phyloP scores from a whole-genome alignment of 441 rosid species.

The Syzygium malaccense region DNA sequence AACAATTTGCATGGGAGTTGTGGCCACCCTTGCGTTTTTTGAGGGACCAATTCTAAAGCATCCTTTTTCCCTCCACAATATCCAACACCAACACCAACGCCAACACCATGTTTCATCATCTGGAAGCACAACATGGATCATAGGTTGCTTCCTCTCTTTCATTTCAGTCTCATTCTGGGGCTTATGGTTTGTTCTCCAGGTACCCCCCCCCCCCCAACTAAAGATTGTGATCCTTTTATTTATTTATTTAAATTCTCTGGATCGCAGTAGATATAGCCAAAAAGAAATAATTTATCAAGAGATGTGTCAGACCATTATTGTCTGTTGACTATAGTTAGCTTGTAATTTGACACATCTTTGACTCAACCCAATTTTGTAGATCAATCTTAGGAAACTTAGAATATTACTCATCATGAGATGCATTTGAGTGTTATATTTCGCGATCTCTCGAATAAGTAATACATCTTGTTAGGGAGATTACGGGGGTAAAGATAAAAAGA shows the following conservation, averaged over 20 bases:
- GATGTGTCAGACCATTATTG: not conserved
- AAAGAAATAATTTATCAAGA: not conserved
- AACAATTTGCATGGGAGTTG: conserved; percentile 15
- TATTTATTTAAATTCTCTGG: not conserved
- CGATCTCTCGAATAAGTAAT: not conserved
- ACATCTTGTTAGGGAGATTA: not conserved
- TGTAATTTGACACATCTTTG: not conserved
- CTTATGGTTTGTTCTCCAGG: conserved; percentile 20
- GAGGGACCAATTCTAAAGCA: conserved; percentile 9
- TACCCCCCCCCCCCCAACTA: not conserved
- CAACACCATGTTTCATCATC: not conserved
- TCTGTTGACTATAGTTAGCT: no score
- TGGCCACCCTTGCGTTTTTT: conserved; percentile 11
- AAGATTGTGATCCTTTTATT: not conserved
- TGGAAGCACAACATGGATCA: conserved; percentile 2
- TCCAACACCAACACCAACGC: not conserved
- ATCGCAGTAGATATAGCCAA: not conserved
- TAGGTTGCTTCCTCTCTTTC: conserved; percentile 16
- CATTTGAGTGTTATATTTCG: not conserved
- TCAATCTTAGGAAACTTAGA: not conserved
- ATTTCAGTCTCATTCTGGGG: conserved; percentile 4
- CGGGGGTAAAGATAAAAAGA: not conserved
- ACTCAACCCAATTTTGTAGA: not conserved
- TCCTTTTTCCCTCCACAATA: not conserved
- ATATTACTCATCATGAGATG: not conserved